Evolutionary conservation across 441 rosid species (phyloP).

Genomic region (Theobroma grandiflorum): DNA sequence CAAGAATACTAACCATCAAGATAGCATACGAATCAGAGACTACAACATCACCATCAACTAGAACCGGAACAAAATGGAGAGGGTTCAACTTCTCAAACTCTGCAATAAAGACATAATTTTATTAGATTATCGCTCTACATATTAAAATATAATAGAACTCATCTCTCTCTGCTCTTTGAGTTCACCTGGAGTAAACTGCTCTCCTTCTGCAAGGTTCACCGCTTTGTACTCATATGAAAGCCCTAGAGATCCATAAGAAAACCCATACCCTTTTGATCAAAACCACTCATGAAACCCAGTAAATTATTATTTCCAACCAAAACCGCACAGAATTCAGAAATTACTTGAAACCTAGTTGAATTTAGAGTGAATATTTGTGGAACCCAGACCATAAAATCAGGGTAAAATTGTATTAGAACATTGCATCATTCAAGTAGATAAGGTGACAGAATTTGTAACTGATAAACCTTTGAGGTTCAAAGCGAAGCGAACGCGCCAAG

Average conservation of each 20-base stretch:
- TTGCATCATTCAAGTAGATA: not conserved
- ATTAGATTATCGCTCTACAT: not conserved
- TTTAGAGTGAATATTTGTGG: not conserved
- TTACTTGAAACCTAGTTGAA: not conserved
- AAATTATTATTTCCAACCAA: not conserved
- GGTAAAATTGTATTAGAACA: not conserved
- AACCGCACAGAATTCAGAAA: not conserved
- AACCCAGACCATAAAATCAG: not conserved
- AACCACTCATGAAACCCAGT: not conserved
- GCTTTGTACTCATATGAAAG: slow-evolving; percentile 55
- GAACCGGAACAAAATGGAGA: slow-evolving; percentile 54
- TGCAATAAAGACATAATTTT: slow-evolving; percentile 34
- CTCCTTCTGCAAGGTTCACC: slow-evolving; percentile 51
- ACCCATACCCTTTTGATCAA: not conserved
- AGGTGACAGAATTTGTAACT: not conserved
- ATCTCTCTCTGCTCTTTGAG: not conserved
- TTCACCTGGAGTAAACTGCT: slow-evolving; percentile 58
- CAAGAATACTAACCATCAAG: slow-evolving; percentile 48
- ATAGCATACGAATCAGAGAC: slow-evolving; percentile 67
- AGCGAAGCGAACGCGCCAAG: slow-evolving; percentile 79
- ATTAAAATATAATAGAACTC: not conserved
- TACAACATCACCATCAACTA: slow-evolving; percentile 59
- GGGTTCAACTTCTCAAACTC: slow-evolving; percentile 62
- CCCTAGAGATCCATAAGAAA: slow-evolving; percentile 41
- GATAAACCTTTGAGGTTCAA: slow-evolving; percentile 55